Evolutionary conservation across 306 rosid genomes (phyloP).

Genomic region (Cicer judaicum): DNA sequence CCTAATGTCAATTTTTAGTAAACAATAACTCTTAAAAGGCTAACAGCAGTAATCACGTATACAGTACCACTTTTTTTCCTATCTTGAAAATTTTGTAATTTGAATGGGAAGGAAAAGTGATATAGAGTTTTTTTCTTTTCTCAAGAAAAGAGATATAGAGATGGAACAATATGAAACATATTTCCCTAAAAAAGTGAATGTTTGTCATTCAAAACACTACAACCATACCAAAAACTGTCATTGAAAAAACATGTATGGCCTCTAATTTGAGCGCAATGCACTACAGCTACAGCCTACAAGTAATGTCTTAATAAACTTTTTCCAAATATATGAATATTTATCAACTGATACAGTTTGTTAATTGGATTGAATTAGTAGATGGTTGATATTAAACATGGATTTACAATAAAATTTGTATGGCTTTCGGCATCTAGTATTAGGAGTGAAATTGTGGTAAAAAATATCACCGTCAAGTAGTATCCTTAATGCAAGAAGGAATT

Average conservation of each 20-base stretch:
- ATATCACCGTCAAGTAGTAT: slow-evolving; percentile 1
- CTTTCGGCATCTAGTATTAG: neutral
- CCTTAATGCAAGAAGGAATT: neutral
- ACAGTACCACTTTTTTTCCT: neutral
- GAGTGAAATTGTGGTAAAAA: neutral
- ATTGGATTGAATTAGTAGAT: slow-evolving; percentile 8
- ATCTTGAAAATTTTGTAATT: neutral
- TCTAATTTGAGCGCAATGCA: slow-evolving; percentile 1
- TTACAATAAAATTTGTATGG: slow-evolving; percentile 14
- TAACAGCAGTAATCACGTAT: neutral
- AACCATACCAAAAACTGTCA: neutral
- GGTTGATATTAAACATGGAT: slow-evolving; percentile 20
- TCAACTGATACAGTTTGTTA: slow-evolving; percentile 11
- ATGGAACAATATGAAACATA: slow-evolving; percentile 12
- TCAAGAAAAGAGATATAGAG: neutral
- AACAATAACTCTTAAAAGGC: slow-evolving; percentile 15
- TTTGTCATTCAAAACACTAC: neutral
- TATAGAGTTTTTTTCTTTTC: neutral
- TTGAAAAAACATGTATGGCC: slow-evolving; percentile 16
- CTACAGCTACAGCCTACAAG: neutral
- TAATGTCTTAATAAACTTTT: neutral
- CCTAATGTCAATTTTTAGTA: neutral
- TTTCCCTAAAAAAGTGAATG: slow-evolving; percentile 10
- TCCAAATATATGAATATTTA: slow-evolving; percentile 14
- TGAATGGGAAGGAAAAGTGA: slow-evolving; percentile 20